phyloP scores from a whole-genome alignment of 2,329 filamentous ascomycete genomes.

The Lachnum nothofagi region DNA sequence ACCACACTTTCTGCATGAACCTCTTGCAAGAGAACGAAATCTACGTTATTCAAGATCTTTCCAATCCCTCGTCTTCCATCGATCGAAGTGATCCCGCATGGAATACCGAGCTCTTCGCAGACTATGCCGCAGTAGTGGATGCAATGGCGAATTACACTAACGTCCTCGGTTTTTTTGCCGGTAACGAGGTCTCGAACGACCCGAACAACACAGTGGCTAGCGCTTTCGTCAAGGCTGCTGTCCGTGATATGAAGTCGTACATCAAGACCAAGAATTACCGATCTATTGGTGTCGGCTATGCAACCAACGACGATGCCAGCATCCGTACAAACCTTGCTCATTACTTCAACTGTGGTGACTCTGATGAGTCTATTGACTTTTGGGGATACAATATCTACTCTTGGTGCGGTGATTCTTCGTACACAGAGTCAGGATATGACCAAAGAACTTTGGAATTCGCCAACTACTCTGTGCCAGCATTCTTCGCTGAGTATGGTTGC shows the following conservation, averaged over 20 bases:
- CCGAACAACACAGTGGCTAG: slow-evolving; percentile 83
- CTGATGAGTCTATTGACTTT: slow-evolving; percentile 74
- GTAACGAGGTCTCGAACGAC: slow-evolving; percentile 93
- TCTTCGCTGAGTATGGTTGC: slow-evolving; percentile 99
- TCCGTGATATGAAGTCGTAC: slow-evolving; percentile 92
- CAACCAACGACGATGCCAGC: slow-evolving; percentile 83
- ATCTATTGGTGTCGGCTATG: slow-evolving; percentile 84
- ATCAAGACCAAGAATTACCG: slow-evolving; percentile 77
- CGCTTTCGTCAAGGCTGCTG: slow-evolving; percentile 94
- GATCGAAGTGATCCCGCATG: slow-evolving; percentile 74
- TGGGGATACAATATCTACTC: slow-evolving; percentile 99
- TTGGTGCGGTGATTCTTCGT: slow-evolving; percentile 87
- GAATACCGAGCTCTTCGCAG: slow-evolving; percentile 70
- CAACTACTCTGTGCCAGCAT: slow-evolving; percentile 86
- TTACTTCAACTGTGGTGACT: slow-evolving; percentile 88
- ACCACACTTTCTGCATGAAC: slow-evolving; percentile 83
- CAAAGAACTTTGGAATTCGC: slow-evolving; percentile 80
- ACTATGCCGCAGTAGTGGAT: slow-evolving; percentile 82
- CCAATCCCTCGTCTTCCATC: slow-evolving; percentile 77
- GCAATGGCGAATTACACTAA: slow-evolving; percentile 78
- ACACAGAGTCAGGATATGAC: slow-evolving; percentile 71
- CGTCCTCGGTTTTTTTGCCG: slow-evolving; percentile 94
- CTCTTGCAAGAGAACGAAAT: slow-evolving; percentile 79
- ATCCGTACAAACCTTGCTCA: slow-evolving; percentile 78
- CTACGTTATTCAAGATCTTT: slow-evolving; percentile 90